Percentiles rank a stretch among this genome's conserved stretches.
Conservation (phyloP, 176 grass and related monocot species). For the Chloris gayana region DNA sequence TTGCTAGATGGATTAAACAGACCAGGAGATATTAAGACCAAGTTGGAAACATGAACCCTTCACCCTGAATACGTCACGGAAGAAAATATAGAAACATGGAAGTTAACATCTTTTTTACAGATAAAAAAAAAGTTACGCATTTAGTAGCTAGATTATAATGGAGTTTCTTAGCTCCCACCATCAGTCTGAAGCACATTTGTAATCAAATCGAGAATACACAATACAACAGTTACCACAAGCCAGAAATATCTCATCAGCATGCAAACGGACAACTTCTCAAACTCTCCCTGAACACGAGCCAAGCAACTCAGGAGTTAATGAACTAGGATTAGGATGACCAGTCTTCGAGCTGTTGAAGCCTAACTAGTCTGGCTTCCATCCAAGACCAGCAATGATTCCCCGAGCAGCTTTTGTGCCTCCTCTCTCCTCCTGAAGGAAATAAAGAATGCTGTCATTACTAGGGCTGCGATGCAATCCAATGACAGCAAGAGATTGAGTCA, state of each 20-base stretch:
- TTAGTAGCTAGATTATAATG: background rate
- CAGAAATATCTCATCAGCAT: background rate
- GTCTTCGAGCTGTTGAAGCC: conserved; percentile 2
- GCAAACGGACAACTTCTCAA: background rate
- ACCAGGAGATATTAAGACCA: background rate
- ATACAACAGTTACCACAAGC: background rate
- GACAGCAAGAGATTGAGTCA: background rate
- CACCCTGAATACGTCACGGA: background rate
- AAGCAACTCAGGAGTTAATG: background rate
- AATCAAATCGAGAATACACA: conserved; percentile 14
- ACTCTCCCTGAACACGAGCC: too few species aligned
- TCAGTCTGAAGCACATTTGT: background rate
- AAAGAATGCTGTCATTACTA: conserved; percentile 7
- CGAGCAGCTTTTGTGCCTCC: conserved; percentile 79
- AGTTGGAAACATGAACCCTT: background rate
- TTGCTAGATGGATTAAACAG: background rate
- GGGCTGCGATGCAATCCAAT: background rate
- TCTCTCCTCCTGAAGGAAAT: conserved; percentile 78
- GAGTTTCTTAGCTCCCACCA: background rate
- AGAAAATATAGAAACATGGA: background rate
- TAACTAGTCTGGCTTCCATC: conserved; percentile 51
- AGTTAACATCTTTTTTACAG: too few species aligned
- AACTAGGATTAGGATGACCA: background rate
- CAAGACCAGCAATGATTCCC: conserved; percentile 69
- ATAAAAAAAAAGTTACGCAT: too few species aligned